Percentiles rank a stretch among this genome's conserved stretches.
phyloP scores from a whole-genome alignment of 2,329 filamentous ascomycete species.

The Rasamsonia emersonii region DNA sequence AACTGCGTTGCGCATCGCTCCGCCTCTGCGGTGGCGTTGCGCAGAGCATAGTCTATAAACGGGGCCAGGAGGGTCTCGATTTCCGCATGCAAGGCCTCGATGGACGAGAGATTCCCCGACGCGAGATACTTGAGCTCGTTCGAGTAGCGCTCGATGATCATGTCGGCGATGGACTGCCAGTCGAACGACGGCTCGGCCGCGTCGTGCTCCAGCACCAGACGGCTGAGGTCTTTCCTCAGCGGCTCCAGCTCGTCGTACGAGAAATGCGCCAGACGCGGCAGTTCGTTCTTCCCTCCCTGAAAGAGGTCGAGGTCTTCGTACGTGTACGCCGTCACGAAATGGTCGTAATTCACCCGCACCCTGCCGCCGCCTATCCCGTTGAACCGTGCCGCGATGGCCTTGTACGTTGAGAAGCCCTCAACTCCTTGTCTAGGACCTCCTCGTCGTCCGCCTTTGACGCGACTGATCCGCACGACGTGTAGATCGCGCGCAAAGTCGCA shows the following conservation, averaged over 20 bases:
- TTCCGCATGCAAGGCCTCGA: conserved; percentile 18
- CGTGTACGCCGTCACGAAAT: conserved; percentile 41
- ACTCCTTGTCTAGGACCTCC: neutral
- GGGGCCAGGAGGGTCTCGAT: conserved; percentile 21
- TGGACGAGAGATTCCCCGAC: conserved; percentile 17
- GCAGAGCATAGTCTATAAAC: conserved; percentile 26
- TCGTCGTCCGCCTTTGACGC: conserved; percentile 11
- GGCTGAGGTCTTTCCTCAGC: conserved; percentile 38
- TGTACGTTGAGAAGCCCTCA: conserved; percentile 12
- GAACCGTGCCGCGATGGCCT: conserved; percentile 22
- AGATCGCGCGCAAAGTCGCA: conserved; percentile 40
- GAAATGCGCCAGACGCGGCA: conserved; percentile 32
- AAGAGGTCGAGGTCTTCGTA: conserved; percentile 35
- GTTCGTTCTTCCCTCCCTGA: conserved; percentile 20
- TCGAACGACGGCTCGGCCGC: conserved; percentile 32
- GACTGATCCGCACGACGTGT: conserved; percentile 24
- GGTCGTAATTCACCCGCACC: conserved; percentile 40
- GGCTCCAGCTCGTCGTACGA: conserved; percentile 21
- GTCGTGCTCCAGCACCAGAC: conserved; percentile 30
- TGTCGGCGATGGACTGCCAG: conserved; percentile 61
- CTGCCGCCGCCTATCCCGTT: conserved; percentile 28
- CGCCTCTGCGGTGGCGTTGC: conserved; percentile 18
- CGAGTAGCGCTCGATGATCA: conserved; percentile 56
- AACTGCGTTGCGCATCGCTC: conserved; percentile 29
- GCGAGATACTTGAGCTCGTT: conserved; percentile 40